Evolutionary conservation across 1,284 basidiomycete genomes (phyloP).

Genomic region (Sanghuangporus weigelae): DNA sequence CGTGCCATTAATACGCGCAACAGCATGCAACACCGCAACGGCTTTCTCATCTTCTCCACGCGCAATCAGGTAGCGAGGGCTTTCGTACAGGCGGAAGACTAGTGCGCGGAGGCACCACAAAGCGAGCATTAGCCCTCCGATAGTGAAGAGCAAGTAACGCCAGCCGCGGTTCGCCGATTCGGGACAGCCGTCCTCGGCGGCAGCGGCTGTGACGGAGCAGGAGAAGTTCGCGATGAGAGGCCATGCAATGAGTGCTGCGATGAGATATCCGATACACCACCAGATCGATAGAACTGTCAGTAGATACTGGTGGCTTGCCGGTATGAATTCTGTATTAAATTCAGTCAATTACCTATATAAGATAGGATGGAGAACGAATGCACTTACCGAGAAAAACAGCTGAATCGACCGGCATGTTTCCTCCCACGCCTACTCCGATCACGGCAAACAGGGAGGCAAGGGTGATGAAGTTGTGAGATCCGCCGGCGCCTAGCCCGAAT

Average conservation of each 20-base stretch:
- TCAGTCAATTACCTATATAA: not conserved
- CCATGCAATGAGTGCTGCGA: slow-evolving; percentile 61
- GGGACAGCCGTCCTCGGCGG: slow-evolving; percentile 28
- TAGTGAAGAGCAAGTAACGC: slow-evolving; percentile 36
- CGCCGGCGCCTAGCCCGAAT: slow-evolving; percentile 60
- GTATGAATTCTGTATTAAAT: slow-evolving; percentile 43
- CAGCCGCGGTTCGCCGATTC: slow-evolving; percentile 57
- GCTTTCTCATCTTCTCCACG: slow-evolving; percentile 60
- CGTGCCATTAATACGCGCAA: slow-evolving; percentile 57
- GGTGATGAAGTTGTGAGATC: slow-evolving; percentile 45
- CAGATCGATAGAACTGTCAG: slow-evolving; percentile 59
- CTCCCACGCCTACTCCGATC: slow-evolving; percentile 62
- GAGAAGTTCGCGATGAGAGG: slow-evolving; percentile 60
- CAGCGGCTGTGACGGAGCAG: slow-evolving; percentile 36
- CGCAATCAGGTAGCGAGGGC: slow-evolving; percentile 57
- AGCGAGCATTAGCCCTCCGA: slow-evolving; percentile 46
- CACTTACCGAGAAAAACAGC: slow-evolving; percentile 67
- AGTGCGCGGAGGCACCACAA: slow-evolving; percentile 56
- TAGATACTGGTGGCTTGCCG: slow-evolving; percentile 56
- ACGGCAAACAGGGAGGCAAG: slow-evolving; percentile 50
- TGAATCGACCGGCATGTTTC: slow-evolving; percentile 76
- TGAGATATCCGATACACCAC: slow-evolving; percentile 60
- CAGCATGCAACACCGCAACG: slow-evolving; percentile 48
- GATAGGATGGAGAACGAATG: not conserved
- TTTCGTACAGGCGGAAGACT: slow-evolving; percentile 55